Base-by-base conservation (phyloP, 805 yeast species). In the Starmerella gropengiesseri region DNA sequence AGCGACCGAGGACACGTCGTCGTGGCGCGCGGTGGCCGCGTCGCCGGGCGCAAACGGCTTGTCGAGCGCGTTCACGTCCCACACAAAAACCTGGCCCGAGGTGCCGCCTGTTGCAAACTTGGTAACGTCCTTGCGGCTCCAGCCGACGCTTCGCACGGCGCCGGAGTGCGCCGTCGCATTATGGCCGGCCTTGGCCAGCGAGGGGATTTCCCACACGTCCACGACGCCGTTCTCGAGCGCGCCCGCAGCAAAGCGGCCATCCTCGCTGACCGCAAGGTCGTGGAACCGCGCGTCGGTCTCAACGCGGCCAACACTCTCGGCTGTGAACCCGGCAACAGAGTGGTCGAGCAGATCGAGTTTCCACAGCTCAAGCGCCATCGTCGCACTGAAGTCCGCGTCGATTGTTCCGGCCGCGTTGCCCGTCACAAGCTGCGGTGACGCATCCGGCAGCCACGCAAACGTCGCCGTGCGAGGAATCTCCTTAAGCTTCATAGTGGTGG, bases 331-430 rank as follows among this genome's bases (percentile, higher is more conserved):
- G 17, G 50, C 54, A 13, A 54, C 37, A 12, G 65, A 54, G 41
- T 57, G 59, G 47, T 63, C 66, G 31, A 51, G 44, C 37, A 62
- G 52, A 44, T 61, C 55, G 8, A 82, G 70, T 47, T 81, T 77
- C 82, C 93, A 81, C 47, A 91, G 68, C 55, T 85, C 87, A 45
- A 91, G 65, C n/a, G 72, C 63, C 2, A 95, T 77, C 22, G 77
- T 70, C 17, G 91, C 76, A 31, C 87, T 77, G 62, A 87, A 87
- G 58, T 80, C 77, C 32, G 81, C 82, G 59, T 85, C 95, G 54
- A 91, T 81, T 12, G 95, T 93, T 7, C 97, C 97, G 0, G 97
- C 87, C n/a, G 84, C 81, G 0, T 95, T 81, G 18, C 95, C 98
- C 1, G 95, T 75, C 18, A 86, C 96, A 51, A 91, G 60, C 41